Base-by-base conservation (phyloP, 2,329 filamentous ascomycete genomes). In the Hymenoscyphus fructigenus region DNA sequence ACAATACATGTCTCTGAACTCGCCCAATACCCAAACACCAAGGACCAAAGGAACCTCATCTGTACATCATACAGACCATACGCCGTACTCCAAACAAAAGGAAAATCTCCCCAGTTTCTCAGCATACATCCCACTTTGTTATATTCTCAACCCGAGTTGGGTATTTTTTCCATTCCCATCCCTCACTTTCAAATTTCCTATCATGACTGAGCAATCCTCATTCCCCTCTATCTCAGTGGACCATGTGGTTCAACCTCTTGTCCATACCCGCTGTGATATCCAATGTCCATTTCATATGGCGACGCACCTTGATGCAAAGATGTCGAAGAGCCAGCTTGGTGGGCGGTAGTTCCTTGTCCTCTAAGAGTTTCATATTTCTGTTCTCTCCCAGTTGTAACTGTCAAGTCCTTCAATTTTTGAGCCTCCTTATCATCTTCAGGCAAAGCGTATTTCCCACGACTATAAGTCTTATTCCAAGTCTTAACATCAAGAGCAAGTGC, bases 391-490 rank as follows among this genome's bases (percentile, higher is more conserved):
- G 60, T 57, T n/a, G 60, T 53, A 9, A 15, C 63, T 59, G 69
- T 71, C 57, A 70, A 44, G 7, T 71, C 68, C 1, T 68, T 65
- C 53, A 69, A 15, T 17, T 65, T 68, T 55, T 64, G 62, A 1
- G 70, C 69, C 23, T 67, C 65, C 20, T 70, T 72, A 53, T 74
- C 70, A 53, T 74, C 72, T 64, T 73, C 73, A 0, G 73, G 69
- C 17, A 70, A 44, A 17, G 66, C 60, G 61, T 74, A 74, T 26
- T 60, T 38, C 7, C 73, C 72, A 2, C 61, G 68, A 5, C 56
- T 55, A 7, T 62, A 67, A 6, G 66, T 60, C 26, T 68, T 69
- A n/a, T 55, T 66, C 23, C 71, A 66, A 6, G 70, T 74, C 20
- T 66, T 63, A 55, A 71, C 60, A 50, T 74, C 71, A 26, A 74